Evolutionary conservation across 805 yeast species (phyloP).

Genomic region (Clavispora carvajalis): DNA sequence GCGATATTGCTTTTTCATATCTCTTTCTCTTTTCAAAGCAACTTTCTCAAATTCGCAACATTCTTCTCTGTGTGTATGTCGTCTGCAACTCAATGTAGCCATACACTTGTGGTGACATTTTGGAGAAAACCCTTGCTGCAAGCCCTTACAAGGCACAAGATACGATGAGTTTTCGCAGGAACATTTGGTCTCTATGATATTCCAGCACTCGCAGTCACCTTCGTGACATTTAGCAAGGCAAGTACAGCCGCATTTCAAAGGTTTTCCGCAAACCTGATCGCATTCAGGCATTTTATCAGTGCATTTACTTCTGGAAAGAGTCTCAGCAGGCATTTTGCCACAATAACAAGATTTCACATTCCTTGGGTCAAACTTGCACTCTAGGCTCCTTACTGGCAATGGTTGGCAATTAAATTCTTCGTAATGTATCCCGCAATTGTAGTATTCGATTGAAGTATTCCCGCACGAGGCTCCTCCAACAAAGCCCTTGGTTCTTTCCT

Average conservation of each 20-base stretch:
- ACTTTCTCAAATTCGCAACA: constrained; percentile 68
- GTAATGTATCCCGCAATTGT: constrained; percentile 61
- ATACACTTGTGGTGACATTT: constrained; percentile 67
- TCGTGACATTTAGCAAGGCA: constrained; percentile 71
- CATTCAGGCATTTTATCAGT: constrained; percentile 80
- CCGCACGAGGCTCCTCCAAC: constrained; percentile 33
- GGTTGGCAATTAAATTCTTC: constrained; percentile 53
- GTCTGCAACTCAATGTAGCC: constrained; percentile 70
- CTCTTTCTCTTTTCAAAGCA: constrained; percentile 55
- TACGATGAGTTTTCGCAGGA: constrained; percentile 55
- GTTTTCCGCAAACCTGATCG: constrained; percentile 56
- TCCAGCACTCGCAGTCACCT: constrained; percentile 69
- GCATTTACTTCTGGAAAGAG: constrained; percentile 50
- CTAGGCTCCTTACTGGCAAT: constrained; percentile 17
- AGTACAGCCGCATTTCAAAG: constrained; percentile 63
- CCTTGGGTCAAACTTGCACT: constrained; percentile 63
- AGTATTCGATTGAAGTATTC: constrained; percentile 40
- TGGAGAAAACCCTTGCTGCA: constrained; percentile 49
- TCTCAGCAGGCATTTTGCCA: constrained; percentile 54
- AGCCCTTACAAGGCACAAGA: constrained; percentile 58
- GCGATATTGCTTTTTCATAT: constrained; percentile 45
- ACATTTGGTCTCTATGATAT: constrained; percentile 49
- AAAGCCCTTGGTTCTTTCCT: constrained; percentile 13
- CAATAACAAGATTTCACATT: constrained; percentile 68
- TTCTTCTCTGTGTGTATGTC: constrained; percentile 63